Conservation (phyloP, 805 yeast genomes). For the Zygotorulaspora sp. region DNA sequence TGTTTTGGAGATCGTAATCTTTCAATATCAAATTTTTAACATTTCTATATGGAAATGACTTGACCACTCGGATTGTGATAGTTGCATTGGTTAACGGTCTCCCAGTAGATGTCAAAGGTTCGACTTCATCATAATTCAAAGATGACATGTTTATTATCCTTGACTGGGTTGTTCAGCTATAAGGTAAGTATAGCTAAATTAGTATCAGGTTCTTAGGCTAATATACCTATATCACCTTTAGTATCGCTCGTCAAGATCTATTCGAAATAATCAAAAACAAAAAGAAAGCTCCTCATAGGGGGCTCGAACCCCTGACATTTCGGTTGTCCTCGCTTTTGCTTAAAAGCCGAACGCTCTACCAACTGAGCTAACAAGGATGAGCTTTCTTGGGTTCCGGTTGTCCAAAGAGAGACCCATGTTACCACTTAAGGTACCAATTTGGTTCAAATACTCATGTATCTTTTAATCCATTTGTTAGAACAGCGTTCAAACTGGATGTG, state of each 20-base stretch:
- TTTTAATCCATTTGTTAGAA: too few species aligned
- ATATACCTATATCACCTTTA: too few species aligned
- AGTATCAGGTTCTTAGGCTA: too few species aligned
- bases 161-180: neutral
- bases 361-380: constrained; percentile 58
- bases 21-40: constrained; percentile 70
- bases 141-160: constrained; percentile 9
- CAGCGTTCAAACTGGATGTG: too few species aligned
- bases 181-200: too few species aligned
- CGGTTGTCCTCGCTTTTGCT: constrained; percentile 41
- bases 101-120: constrained; percentile 75
- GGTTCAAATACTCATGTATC: neutral
- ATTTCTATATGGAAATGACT: constrained; percentile 88
- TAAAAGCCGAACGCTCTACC: constrained; percentile 70
- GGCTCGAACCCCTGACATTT: constrained; percentile 50
- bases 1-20: constrained; percentile 62
- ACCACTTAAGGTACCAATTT: too few species aligned
- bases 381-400: constrained; percentile 34
- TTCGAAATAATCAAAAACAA: too few species aligned
- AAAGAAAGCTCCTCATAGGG: constrained; percentile 44
- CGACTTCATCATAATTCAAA: constrained; percentile 43
- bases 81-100: constrained; percentile 66
- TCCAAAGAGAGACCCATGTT: neutral
- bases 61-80: constrained; percentile 79
- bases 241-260: too few species aligned